Evolutionary conservation across 2,329 filamentous ascomycete genomes (phyloP).

Genomic region (Periconia sp.): DNA sequence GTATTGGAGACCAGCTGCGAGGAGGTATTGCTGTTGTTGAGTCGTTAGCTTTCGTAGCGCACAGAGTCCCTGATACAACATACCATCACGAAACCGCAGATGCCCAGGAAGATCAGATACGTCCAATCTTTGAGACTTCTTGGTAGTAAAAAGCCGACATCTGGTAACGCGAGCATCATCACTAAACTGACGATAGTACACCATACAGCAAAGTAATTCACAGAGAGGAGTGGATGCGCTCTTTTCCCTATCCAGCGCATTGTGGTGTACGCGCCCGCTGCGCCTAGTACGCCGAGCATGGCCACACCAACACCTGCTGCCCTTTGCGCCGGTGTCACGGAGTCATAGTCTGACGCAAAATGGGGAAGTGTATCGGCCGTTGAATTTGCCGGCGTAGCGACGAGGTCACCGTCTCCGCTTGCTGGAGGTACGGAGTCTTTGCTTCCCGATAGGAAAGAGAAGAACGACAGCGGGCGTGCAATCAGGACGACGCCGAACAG

Average conservation of each 20-base stretch:
- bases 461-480: constrained; percentile 67
- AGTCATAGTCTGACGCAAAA: constrained; percentile 42
- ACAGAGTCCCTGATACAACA: constrained; percentile 9
- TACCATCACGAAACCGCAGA: constrained; percentile 74
- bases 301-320: constrained; percentile 70
- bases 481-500: constrained; percentile 81
- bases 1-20: constrained; percentile 74
- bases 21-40: constrained; percentile 66
- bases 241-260: constrained; percentile 79
- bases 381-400: constrained; percentile 33
- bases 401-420: constrained; percentile 34
- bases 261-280: constrained; percentile 71
- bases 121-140: constrained; percentile 61
- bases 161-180: constrained; percentile 60
- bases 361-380: constrained; percentile 18
- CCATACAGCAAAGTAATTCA: constrained; percentile 79
- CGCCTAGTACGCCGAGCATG: constrained; percentile 75
- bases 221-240: constrained; percentile 78
- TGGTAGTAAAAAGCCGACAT: constrained; percentile 60
- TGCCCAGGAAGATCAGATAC: constrained; percentile 67
- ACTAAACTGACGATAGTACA: constrained; percentile 68
- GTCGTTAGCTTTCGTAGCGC: too few relatives aligned
- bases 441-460: constrained; percentile 40
- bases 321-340: constrained; percentile 64
- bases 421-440: constrained; percentile 28